Conservation (phyloP, 257 asterid genomes). For the Capsicum baccatum region DNA sequence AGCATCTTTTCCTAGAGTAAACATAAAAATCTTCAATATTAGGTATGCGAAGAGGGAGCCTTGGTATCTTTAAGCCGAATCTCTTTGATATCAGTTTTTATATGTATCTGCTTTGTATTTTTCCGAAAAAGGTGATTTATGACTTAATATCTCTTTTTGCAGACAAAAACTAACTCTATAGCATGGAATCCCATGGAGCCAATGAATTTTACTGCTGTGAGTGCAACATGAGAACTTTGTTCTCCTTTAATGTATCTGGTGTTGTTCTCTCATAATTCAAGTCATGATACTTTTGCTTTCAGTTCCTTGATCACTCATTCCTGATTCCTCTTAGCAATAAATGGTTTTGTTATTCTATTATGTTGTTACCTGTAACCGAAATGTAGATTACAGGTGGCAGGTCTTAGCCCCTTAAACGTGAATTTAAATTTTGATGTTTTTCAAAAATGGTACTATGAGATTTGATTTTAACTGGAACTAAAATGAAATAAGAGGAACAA, state of each 20-base stretch:
- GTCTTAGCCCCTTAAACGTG: background rate
- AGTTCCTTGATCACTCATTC: background rate
- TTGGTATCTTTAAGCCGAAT: background rate
- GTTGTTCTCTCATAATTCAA: background rate
- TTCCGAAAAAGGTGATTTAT: background rate
- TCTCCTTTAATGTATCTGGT: background rate
- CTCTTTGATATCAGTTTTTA: background rate
- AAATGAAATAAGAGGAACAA: background rate
- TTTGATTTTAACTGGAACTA: slow-evolving; percentile 14
- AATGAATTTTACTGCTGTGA: slow-evolving; percentile 97
- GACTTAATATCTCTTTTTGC: slow-evolving; percentile 37
- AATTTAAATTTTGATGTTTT: too few species aligned
- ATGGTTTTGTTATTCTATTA: background rate
- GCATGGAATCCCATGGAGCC: slow-evolving; percentile 99
- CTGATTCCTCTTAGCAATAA: background rate
- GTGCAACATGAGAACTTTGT: slow-evolving; percentile 37
- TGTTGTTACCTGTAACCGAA: background rate
- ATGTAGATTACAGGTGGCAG: slow-evolving; percentile 17
- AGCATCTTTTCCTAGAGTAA: background rate
- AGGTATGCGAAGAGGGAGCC: background rate
- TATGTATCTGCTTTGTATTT: background rate
- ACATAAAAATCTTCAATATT: background rate
- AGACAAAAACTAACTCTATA: slow-evolving; percentile 88
- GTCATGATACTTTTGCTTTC: slow-evolving; percentile 16
- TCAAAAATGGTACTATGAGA: background rate